Evolutionary conservation across 768 basidiomycete species (phyloP).

Genomic region (Suillus occidentalis): DNA sequence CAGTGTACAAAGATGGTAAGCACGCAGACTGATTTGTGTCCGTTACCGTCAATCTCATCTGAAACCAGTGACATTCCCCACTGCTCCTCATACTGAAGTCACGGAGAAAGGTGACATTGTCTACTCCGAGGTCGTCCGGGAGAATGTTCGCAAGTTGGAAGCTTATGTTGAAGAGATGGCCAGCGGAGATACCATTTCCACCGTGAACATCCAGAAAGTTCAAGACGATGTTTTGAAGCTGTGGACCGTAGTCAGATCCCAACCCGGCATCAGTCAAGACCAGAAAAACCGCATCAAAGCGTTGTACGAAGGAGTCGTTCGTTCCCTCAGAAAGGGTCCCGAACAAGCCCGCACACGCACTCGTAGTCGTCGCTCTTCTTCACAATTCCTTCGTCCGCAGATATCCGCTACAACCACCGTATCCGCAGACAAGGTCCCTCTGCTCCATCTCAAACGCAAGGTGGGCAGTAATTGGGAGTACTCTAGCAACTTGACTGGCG

Average conservation of each 20-base stretch:
- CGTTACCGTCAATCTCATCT: conserved; percentile 7
- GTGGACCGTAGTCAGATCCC: conserved; percentile 95
- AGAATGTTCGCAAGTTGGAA: conserved; percentile 96
- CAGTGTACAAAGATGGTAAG: conserved; percentile 93
- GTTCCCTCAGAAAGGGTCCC: conserved; percentile 80
- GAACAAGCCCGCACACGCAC: conserved; percentile 56
- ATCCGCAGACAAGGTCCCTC: conserved; percentile 85
- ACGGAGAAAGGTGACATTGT: conserved; percentile 92
- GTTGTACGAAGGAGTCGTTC: conserved; percentile 94
- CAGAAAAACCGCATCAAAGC: conserved; percentile 96
- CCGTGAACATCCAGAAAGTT: conserved; percentile 95
- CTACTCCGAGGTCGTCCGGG: conserved; percentile 92
- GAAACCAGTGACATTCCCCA: conserved; percentile 88
- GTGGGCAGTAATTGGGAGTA: conserved; percentile 96
- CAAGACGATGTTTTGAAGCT: conserved; percentile 96
- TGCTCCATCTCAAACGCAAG: conserved; percentile 96
- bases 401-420: conserved; percentile 70
- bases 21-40: conserved; percentile 10
- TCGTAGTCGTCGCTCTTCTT: conserved; percentile 87
- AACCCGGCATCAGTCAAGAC: conserved; percentile 95
- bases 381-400: conserved; percentile 95
- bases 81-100: conserved; percentile 93
- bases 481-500: conserved; percentile 92
- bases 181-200: conserved; percentile 82
- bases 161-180: conserved; percentile 99